Percentiles rank a stretch among this genome's conserved stretches.
phyloP scores from a whole-genome alignment of 1,139 yeast species.

The Yamadazyma friedrichii region DNA sequence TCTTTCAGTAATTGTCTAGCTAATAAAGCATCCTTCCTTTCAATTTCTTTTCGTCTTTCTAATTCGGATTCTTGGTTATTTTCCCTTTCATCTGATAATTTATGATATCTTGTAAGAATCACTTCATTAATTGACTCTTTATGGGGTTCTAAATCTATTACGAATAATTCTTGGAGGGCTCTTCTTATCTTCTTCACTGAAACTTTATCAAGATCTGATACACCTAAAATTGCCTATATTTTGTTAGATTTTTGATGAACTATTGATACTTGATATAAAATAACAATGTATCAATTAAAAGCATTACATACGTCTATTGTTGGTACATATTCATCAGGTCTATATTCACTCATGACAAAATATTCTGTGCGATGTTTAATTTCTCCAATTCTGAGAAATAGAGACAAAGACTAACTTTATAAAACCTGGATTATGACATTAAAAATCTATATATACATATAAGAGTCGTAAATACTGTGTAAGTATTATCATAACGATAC shows the following conservation, averaged over 20 bases:
- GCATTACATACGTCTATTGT: slow-evolving; percentile 62
- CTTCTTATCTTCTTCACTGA: slow-evolving; percentile 71
- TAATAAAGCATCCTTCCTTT: slow-evolving; percentile 41
- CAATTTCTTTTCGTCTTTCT: slow-evolving; percentile 31
- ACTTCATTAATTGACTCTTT: slow-evolving; percentile 59
- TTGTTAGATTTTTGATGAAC: slow-evolving; percentile 21
- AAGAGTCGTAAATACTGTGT: not conserved
- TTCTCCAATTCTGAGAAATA: not conserved
- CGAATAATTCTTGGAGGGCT: slow-evolving; percentile 68
- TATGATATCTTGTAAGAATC: slow-evolving; percentile 60
- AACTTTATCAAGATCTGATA: slow-evolving; percentile 69
- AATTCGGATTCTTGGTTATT: slow-evolving; percentile 26
- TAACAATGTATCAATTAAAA: not conserved
- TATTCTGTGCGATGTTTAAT: not conserved
- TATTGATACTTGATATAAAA: not conserved
- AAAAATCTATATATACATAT: not conserved
- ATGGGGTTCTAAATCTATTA: slow-evolving; percentile 50
- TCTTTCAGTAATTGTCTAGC: slow-evolving; percentile 47
- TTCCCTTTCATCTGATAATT: slow-evolving; percentile 38
- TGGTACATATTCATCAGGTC: slow-evolving; percentile 44
- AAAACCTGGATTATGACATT: too few relatives aligned
- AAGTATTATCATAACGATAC: not conserved
- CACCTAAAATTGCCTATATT: slow-evolving; percentile 63
- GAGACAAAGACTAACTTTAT: not conserved
- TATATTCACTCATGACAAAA: slow-evolving; percentile 5